Conservation (phyloP, 2,329 filamentous ascomycete species). For the Stemphylium beticola region DNA sequence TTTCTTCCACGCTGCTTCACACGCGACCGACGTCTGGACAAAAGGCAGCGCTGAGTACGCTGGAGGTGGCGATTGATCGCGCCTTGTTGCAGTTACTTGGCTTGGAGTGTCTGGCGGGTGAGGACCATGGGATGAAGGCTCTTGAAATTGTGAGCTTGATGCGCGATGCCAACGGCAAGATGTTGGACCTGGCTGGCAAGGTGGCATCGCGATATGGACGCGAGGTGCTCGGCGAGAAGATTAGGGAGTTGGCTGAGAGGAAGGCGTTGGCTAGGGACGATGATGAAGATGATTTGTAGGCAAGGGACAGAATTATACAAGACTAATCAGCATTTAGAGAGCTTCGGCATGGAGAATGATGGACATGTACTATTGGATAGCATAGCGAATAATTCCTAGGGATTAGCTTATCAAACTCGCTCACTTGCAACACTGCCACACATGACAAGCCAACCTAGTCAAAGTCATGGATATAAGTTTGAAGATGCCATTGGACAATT, state of each 20-base stretch:
- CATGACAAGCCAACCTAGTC: not conserved
- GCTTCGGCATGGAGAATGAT: no score
- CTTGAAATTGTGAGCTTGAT: conserved; percentile 88
- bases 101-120: conserved; percentile 87
- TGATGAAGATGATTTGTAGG: conserved; percentile 20
- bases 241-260: conserved; percentile 80
- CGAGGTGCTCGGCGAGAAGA: conserved; percentile 84
- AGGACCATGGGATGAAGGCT: conserved; percentile 93
- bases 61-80: conserved; percentile 89
- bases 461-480: not conserved
- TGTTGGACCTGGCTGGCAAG: conserved; percentile 90
- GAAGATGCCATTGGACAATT: conserved; percentile 22
- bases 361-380: no score
- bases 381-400: no score
- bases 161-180: conserved; percentile 81
- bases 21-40: conserved; percentile 70
- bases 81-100: conserved; percentile 86
- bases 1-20: conserved; percentile 74
- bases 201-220: conserved; percentile 85
- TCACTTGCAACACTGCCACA: not conserved
- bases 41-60: conserved; percentile 68
- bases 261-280: conserved; percentile 63
- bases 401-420: no score
- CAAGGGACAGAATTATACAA: not conserved
- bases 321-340: no score